Evolutionary conservation across 768 basidiomycete genomes (phyloP), one percentile per base, ranked within the genome.

Genomic region (Pholiota conissans): DNA sequence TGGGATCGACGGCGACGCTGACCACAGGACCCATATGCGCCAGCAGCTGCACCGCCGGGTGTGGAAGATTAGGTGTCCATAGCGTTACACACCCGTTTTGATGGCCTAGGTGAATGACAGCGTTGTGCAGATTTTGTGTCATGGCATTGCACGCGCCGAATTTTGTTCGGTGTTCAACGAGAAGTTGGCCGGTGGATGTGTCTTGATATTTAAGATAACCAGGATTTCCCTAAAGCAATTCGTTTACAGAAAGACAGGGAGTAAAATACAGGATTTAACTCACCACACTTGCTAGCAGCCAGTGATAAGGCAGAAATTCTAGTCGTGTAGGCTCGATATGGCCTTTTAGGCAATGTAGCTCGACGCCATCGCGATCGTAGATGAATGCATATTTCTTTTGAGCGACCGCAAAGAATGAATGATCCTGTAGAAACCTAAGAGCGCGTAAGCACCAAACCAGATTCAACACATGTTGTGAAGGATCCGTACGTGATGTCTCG

Each of bases 201-300:
- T 99, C 97, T 75, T 96, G 94, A 74, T 98, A 99, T 75, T 95
- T 95, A 0, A 98, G 79, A 71, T 87, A 92, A 2, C 97, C 96
- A 13, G 92, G 77, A 66, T 95, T 91, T 6, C 95, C 93, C 92
- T 86, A 50, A 9, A n/a, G 20, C 8, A 35, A 16, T 26, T 47
- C 28, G 58, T 5, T 24, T 24, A 24, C 24, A 54, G 37, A 59
- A 27, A 50, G 49, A 46, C 27, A 35, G 24, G 7, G n/a, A 46
- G 39, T 18, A 46, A 32, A 26, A n/a, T n/a, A 20, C 6, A 35
- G 16, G 20, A 34, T 29, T 11, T 30, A 22, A 79, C 90, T 56
- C 68, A 95, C 93, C 14, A 94, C 79, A 59, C 84, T 88, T 10
- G 85, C 92, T 2, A 99, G 82, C 9, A 99, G 79, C 89, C 93